Evolutionary conservation across 2,329 filamentous ascomycete genomes (phyloP), one percentile per base, ranked within the genome.

Genomic region (Fusarium annulatum): DNA sequence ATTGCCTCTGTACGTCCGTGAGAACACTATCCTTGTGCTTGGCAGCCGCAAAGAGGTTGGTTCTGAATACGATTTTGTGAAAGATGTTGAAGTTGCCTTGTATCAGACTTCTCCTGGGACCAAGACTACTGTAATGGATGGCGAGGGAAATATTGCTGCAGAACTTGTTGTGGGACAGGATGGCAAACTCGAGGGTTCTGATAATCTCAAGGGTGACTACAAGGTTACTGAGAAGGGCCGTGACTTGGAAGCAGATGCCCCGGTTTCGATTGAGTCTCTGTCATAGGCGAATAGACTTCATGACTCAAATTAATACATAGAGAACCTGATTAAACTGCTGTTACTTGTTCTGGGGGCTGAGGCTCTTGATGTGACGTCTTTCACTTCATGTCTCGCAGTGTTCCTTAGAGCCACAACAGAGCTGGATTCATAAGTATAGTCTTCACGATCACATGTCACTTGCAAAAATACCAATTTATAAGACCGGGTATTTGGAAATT

Each of bases 1-100:
- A 2, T 77, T 91, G 69, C 89, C 90, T 7, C 79, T 91, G 6
- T 87, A 91, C 43, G 85, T 91, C 34, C 83, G 89, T 8, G 88
- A 89, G 71, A 85, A 86, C 59, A 86, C 86, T 1, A 74, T 88
- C 8, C 78, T 88, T 9, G 82, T 88, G 9, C 80, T 88, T 5
- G 86, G 86, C 0, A 84, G 79, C 67, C 77, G 77, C 23, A 81
- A 78, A 7, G 79, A 81, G 38, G 81, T 77, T 42, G 82, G 85
- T 19, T 82, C 84, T 3, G 85, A 85, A 5, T 88, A 87, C 60
- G 84, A 88, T 71, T 88, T 87, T 69, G 75, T 77, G 5, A 72
- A 78, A n/a, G 82, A 86, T 60, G 81, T 86, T 42, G 87, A 89
- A 71, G 82, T 89, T 28, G 82, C 81, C 36, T 75, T 87, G 26